Base-by-base conservation (phyloP, 2,329 filamentous ascomycete genomes). In the Ciborinia camelliae region DNA sequence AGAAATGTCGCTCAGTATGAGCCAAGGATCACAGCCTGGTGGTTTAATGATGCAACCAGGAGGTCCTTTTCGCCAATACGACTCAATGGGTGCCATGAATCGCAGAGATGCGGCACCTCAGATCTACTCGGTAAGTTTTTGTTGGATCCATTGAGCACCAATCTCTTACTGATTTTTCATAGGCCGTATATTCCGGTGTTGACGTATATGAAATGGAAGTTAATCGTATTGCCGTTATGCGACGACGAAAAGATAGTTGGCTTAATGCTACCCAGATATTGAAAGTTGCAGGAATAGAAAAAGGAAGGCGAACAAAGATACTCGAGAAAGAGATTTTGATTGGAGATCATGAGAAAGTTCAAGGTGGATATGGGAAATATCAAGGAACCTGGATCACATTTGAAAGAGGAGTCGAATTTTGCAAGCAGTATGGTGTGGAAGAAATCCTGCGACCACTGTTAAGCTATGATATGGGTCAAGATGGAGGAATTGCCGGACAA, bases 141-240 rank as follows among this genome's bases (percentile, higher is more conserved):
- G 60, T 61, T n/a, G 43, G n/a, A 62, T 39, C 10, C 30, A 60
- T 18, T 51, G 71, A 37, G n/a, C 15, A 41, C 54, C 9, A 20
- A 59, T 7, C 55, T 37, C 28, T 62, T 53, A 59, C 47, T 65
- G 55, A 62, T 37, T 20, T 53, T 28, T 26, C 7, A 47, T 67
- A 86, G 87, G 94, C 94, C 67, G 90, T 96, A 48, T 98, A 98
- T 77, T 98, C 94, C 9, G 92, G 93, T 70, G 92, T 98, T 53
- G 89, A 94, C 67, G 95, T 99, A 20, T 99, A 98, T 80, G 95
- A 99, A 78, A 97, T 98, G 92, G 93, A 97, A 76, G 90, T 98
- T 67, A 96, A 97, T 76, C 86, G 86, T 53, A 83, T 99, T 69
- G 92, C 92, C 30, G 93, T 98, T 59, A 99, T 99, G 95, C 91